These are phyloP conservation scores for Talaromyces nanjingensis DNA, from an alignment of 495 filamentous ascomycete species.

Conservation along the genomic window DNA sequence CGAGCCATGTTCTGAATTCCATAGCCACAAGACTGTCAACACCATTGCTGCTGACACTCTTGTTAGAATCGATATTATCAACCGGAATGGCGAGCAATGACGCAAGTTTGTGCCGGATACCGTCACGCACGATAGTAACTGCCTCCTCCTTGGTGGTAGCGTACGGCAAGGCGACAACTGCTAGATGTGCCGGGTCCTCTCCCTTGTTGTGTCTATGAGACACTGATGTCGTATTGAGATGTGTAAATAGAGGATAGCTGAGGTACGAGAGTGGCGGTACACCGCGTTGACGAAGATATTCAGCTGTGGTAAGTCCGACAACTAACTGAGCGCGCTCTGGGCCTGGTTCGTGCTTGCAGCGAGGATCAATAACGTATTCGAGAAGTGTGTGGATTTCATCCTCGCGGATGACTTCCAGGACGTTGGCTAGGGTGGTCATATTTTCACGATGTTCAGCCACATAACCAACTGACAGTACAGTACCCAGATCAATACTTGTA, in stretches of 20 bases:
- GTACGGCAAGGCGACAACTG: conserved; percentile 9
- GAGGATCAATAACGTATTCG: conserved; percentile 24
- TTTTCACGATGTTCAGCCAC: conserved; percentile 29
- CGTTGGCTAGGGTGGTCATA: conserved; percentile 11
- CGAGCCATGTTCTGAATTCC: conserved; percentile 40
- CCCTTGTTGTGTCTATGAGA: background rate
- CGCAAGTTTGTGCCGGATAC: conserved; percentile 20
- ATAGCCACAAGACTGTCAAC: conserved; percentile 43
- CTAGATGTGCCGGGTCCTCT: conserved; percentile 2
- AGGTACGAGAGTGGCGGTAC: conserved; percentile 19
- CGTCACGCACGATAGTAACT: conserved; percentile 15
- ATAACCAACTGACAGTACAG: conserved; percentile 51
- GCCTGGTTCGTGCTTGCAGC: conserved; percentile 5
- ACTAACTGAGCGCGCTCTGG: conserved; percentile 15
- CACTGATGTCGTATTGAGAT: conserved; percentile 11
- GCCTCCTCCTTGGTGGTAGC: conserved; percentile 23
- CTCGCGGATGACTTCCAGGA: conserved; percentile 17
- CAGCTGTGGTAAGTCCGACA: conserved; percentile 18
- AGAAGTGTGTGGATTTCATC: conserved; percentile 22
- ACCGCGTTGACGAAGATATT: conserved; percentile 18
- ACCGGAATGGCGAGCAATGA: conserved; percentile 22
- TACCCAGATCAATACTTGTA: conserved; percentile 46
- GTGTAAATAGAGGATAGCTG: conserved; percentile 24
- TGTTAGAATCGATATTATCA: conserved; percentile 30
- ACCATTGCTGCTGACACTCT: conserved; percentile 23